Conservation (phyloP, 768 basidiomycete genomes). For the Termitomyces sp. region DNA sequence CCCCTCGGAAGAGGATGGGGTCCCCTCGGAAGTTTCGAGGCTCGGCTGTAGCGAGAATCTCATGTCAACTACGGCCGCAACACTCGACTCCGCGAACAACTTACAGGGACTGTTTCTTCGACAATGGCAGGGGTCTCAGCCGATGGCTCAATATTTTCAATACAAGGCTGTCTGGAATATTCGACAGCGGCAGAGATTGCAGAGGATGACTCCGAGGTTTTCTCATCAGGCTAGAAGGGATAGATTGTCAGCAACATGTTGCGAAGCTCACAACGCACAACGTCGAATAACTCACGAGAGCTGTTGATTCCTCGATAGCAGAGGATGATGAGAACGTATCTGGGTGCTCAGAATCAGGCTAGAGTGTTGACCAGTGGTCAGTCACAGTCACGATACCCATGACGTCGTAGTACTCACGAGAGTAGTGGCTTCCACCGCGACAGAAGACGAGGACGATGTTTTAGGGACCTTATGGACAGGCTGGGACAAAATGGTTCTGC, state of each 20-base stretch:
- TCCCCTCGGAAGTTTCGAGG: not conserved
- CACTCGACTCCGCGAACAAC: not conserved
- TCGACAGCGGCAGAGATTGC: not conserved
- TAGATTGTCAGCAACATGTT: not conserved
- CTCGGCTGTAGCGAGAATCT: not conserved
- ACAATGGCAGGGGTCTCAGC: not conserved
- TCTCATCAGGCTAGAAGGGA: not conserved
- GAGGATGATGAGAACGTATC: not conserved
- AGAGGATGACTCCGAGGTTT: not conserved
- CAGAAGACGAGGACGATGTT: too few relatives aligned
- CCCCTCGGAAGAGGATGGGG: not conserved
- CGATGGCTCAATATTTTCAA: not conserved
- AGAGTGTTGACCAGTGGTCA: not conserved
- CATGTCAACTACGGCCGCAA: not conserved
- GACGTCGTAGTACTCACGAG: not conserved
- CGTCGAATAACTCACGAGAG: not conserved
- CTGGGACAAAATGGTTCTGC: not conserved
- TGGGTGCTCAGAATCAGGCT: not conserved
- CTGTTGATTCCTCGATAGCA: too few relatives aligned
- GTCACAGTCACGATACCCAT: not conserved
- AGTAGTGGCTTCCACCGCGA: not conserved
- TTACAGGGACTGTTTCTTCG: not conserved
- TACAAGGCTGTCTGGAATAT: not conserved
- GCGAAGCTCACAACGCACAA: not conserved
- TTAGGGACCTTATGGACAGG: not conserved